Conservation (phyloP, 2,329 filamentous ascomycete genomes). For the Zasmidium cellare region DNA sequence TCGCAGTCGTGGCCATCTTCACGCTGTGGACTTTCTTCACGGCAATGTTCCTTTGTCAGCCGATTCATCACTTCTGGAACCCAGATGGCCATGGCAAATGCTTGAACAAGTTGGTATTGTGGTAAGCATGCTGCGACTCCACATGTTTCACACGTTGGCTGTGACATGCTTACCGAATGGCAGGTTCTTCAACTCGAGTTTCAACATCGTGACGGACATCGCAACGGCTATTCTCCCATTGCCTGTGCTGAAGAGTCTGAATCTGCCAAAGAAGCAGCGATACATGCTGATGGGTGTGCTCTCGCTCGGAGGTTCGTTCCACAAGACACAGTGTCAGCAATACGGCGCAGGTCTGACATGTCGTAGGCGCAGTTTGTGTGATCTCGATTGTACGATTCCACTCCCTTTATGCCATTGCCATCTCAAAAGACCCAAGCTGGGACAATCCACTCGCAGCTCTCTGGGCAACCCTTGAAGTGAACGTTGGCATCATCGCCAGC, state of each 20-base stretch:
- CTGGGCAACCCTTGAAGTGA: constrained; percentile 26
- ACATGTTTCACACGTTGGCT: too few relatives aligned
- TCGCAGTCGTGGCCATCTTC: constrained; percentile 7
- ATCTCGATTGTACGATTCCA: constrained; percentile 26
- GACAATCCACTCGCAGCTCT: constrained; percentile 26
- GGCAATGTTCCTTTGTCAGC: constrained; percentile 11
- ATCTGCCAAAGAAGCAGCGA: constrained; percentile 29
- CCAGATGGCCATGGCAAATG: neutral
- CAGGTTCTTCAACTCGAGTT: constrained; percentile 29
- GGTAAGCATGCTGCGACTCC: too few relatives aligned
- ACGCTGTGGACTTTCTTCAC: constrained; percentile 10
- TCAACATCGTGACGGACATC: constrained; percentile 36
- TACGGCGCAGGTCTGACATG: neutral
- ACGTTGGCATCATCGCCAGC: constrained; percentile 28
- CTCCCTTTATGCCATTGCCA: constrained; percentile 24
- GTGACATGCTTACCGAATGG: neutral
- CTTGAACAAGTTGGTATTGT: neutral
- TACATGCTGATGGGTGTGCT: constrained; percentile 32
- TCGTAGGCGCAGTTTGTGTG: constrained; percentile 21
- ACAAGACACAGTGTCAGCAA: too few relatives aligned
- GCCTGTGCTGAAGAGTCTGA: constrained; percentile 31
- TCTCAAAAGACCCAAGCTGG: constrained; percentile 23
- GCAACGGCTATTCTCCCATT: constrained; percentile 34
- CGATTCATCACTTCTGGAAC: constrained; percentile 10
- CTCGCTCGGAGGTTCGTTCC: constrained; percentile 26